phyloP scores from a whole-genome alignment of 805 yeast genomes.

The Ogataea polymorpha region DNA sequence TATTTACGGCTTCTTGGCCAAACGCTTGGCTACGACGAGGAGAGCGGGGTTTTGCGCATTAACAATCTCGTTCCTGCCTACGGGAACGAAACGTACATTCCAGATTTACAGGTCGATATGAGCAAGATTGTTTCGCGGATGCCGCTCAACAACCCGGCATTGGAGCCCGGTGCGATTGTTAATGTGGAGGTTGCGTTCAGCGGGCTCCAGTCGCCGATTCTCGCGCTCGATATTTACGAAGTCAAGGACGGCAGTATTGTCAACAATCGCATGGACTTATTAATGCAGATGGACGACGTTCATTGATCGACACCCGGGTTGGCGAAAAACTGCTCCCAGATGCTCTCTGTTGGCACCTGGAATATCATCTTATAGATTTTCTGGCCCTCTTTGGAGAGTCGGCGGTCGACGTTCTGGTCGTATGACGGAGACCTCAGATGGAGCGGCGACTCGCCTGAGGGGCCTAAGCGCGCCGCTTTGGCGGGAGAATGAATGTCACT shows the following conservation, averaged over 20 bases:
- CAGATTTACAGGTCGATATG: conserved; percentile 9
- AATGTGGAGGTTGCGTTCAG: conserved; percentile 21
- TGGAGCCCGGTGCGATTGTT: conserved; percentile 22
- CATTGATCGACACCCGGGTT: conserved; percentile 19
- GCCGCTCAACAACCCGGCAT: conserved; percentile 3
- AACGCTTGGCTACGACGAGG: conserved; percentile 19
- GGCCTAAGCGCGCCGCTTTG: conserved; percentile 2
- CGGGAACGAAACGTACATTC: conserved; percentile 1
- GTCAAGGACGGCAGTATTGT: conserved; percentile 19
- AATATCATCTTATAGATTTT: conserved; percentile 57
- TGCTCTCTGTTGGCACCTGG: conserved; percentile 61
- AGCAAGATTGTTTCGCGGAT: conserved; percentile 9
- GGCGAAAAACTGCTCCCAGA: conserved; percentile 65
- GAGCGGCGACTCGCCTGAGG: not conserved
- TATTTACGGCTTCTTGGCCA: conserved; percentile 24
- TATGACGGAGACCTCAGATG: conserved; percentile 2
- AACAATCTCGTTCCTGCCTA: conserved; percentile 13
- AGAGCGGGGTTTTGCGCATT: conserved; percentile 16
- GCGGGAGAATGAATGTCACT: conserved; percentile 20
- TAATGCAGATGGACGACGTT: conserved; percentile 16
- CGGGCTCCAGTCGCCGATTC: conserved; percentile 10
- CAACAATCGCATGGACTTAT: conserved; percentile 9
- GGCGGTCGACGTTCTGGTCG: conserved; percentile 13
- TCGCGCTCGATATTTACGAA: conserved; percentile 23
- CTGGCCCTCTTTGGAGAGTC: conserved; percentile 45